Conservation (phyloP, 169 alveolate genomes). For the Plasmodium vinckei region DNA sequence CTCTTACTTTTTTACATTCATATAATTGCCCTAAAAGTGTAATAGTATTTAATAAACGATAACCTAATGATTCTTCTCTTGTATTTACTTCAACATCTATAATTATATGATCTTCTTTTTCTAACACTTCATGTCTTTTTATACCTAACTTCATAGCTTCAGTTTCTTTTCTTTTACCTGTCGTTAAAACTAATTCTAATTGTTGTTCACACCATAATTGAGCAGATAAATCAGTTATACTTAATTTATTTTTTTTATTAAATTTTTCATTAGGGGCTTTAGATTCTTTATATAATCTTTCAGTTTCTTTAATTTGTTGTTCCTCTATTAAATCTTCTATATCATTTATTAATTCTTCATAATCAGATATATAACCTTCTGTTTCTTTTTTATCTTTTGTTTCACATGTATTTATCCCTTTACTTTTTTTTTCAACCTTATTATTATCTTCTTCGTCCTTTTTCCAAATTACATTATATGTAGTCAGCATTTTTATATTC, state of each 20-base stretch:
- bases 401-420: background rate
- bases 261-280: conserved; percentile 74
- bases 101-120: conserved; percentile 85
- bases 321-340: conserved; percentile 73
- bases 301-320: conserved; percentile 75
- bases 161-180: conserved; percentile 85
- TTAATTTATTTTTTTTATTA: conserved; percentile 83
- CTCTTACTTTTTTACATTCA: conserved; percentile 84
- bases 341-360: conserved; percentile 57
- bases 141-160: conserved; percentile 86
- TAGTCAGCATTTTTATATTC: conserved; percentile 44
- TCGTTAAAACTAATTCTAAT: conserved; percentile 81
- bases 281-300: conserved; percentile 65
- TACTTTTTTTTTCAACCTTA: conserved; percentile 21
- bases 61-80: conserved; percentile 85
- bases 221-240: conserved; percentile 85
- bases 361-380: conserved; percentile 19
- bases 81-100: conserved; percentile 84
- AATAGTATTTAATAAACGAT: conserved; percentile 82
- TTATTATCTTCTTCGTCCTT: conserved; percentile 22
- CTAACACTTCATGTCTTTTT: conserved; percentile 86
- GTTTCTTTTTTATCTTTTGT: conserved; percentile 11
- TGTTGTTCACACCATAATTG: conserved; percentile 89
- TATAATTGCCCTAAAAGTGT: conserved; percentile 79
- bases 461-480: conserved; percentile 71